Conservation (phyloP, 2,329 filamentous ascomycete genomes). For the Penicillium freii region DNA sequence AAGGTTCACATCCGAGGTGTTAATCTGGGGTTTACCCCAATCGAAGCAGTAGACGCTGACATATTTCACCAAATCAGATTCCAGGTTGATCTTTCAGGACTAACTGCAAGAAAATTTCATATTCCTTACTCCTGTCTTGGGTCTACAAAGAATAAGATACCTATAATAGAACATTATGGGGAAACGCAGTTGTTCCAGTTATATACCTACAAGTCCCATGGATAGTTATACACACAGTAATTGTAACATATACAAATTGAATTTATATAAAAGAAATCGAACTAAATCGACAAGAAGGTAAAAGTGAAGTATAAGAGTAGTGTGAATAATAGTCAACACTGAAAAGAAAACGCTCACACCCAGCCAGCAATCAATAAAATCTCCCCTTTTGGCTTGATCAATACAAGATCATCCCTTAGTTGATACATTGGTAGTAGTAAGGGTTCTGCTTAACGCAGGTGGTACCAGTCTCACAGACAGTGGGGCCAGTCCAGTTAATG, state of each 20-base stretch:
- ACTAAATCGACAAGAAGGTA: constrained; percentile 11
- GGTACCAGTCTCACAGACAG: constrained; percentile 31
- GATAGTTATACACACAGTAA: neutral
- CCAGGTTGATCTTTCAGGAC: no score
- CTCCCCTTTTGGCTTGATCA: constrained; percentile 6
- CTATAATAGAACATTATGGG: no score
- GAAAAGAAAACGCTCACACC: constrained; percentile 10
- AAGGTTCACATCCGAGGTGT: neutral
- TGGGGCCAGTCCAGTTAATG: constrained; percentile 37
- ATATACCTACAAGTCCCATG: neutral
- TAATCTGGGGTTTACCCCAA: neutral
- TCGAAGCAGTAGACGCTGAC: neutral
- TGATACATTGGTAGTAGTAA: constrained; percentile 42
- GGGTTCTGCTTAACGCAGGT: constrained; percentile 37
- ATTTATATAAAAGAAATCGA: constrained; percentile 9
- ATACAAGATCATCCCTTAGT: constrained; percentile 7
- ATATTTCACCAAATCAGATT: neutral
- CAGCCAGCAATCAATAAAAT: constrained; percentile 8
- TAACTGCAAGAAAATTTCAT: no score
- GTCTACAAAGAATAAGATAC: no score
- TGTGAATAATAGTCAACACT: constrained; percentile 6
- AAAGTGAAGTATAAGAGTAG: constrained; percentile 13
- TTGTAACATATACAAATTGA: neutral
- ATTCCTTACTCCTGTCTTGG: no score
- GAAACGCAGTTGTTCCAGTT: neutral